These are phyloP conservation scores for Astragalus glycyphyllos DNA, from an alignment of 306 rosid genomes.

Conservation along the genomic window DNA sequence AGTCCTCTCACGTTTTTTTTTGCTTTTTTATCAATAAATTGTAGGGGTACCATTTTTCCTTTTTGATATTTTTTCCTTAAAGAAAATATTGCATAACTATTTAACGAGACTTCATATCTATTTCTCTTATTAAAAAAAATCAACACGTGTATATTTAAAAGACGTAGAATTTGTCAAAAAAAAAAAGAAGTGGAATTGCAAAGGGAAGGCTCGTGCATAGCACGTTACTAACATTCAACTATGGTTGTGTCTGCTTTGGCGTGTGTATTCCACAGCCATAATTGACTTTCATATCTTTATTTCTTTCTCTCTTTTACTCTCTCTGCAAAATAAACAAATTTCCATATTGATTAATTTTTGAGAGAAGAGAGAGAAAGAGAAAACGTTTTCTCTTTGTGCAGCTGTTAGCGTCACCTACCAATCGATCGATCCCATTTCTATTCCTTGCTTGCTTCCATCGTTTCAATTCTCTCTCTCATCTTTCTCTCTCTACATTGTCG, in stretches of 20 bases:
- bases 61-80: too few species aligned
- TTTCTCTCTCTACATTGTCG: conserved; percentile 40
- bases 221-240: conserved; percentile 4
- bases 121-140: too few species aligned
- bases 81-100: too few species aligned
- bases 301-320: background rate
- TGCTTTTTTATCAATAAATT: too few species aligned
- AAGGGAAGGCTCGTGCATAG: background rate
- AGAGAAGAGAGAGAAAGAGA: background rate
- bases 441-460: conserved; percentile 37
- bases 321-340: background rate
- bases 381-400: background rate
- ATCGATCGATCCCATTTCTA: background rate
- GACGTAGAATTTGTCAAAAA: background rate
- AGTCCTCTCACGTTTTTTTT: too few species aligned
- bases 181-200: background rate
- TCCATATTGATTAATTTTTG: background rate
- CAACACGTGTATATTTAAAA: too few species aligned
- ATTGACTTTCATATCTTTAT: conserved; percentile 36
- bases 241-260: conserved; percentile 42
- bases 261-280: conserved; percentile 66
- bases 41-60: too few species aligned
- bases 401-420: conserved; percentile 42
- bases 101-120: too few species aligned
- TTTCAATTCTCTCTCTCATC: conserved; percentile 13